A percentile compares a stretch with the other conserved stretches of the same genome.
phyloP scores from a whole-genome alignment of 352 stramenopile species.

The Phytophthora palmivora region DNA sequence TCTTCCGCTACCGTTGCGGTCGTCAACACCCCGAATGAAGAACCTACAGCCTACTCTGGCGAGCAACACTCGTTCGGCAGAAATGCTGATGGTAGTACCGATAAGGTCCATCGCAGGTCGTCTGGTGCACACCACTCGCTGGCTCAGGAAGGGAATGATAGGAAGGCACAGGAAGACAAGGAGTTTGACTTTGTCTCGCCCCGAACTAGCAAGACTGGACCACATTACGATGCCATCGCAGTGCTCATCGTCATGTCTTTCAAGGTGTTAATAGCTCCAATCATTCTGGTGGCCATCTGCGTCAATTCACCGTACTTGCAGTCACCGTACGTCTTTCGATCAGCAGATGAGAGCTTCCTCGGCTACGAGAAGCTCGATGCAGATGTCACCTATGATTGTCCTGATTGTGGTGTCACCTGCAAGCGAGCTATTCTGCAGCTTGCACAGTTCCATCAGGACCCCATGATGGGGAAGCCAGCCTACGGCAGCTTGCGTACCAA shows the following conservation, averaged over 20 bases:
- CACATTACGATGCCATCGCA: conserved; percentile 36
- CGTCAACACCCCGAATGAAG: conserved; percentile 34
- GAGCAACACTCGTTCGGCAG: conserved; percentile 36
- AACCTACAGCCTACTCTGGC: conserved; percentile 21
- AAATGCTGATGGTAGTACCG: conserved; percentile 9
- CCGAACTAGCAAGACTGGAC: conserved; percentile 23
- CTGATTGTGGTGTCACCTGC: conserved; percentile 35
- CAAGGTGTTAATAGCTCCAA: conserved; percentile 43
- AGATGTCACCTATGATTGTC: conserved; percentile 34
- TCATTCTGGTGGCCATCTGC: conserved; percentile 43
- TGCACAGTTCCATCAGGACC: conserved; percentile 35
- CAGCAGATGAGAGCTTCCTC: conserved; percentile 38
- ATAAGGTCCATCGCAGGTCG: conserved; percentile 31
- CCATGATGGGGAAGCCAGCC: conserved; percentile 41
- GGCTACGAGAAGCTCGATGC: conserved; percentile 36
- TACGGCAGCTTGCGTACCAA: conserved; percentile 39
- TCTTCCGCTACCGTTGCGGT: conserved; percentile 40
- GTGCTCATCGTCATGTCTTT: conserved; percentile 47
- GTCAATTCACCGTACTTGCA: conserved; percentile 43
- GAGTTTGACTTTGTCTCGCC: conserved; percentile 39
- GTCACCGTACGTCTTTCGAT: conserved; percentile 44
- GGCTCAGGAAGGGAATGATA: conserved; percentile 5
- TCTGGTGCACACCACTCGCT: conserved; percentile 8
- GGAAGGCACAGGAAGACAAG: conserved; percentile 27
- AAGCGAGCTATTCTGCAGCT: conserved; percentile 35